Base-by-base conservation (phyloP, 2,329 filamentous ascomycete species). In the Ophiostoma tasmaniense region DNA sequence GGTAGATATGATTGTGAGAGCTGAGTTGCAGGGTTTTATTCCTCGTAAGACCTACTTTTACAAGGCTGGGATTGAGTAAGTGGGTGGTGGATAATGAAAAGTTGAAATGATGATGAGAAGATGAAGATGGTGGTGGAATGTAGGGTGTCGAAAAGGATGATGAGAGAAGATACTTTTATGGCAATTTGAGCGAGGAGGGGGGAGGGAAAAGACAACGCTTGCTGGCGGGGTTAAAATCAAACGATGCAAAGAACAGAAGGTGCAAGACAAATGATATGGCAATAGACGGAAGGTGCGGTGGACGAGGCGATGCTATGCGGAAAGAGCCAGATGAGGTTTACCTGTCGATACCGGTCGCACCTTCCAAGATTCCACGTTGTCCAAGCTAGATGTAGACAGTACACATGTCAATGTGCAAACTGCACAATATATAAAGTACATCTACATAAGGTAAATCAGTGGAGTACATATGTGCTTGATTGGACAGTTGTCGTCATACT, bases 401-500 rank as follows among this genome's bases (percentile, higher is more conserved):
- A 64, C 61, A 22, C 33, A n/a, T n/a, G n/a, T n/a, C n/a, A 7
- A 1, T 4, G 0, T 14, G 11, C 10, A 37, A 22, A 14, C 20
- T 22, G 11, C 10, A 22, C 17, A 3, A 5, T 22, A 11, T 2
- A 0, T 1, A 22, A 28, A 25, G 64, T 65, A 65, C 4, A n/a
- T 39, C 11, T 65, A 67, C 55, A 14, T 22, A 5, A 1, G 17
- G 50, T 20, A 17, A 17, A 59, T n/a, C 25, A 33, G 64, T 30
- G 42, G 64, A 30, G 30, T 35, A 62, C 13, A 30, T n/a, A 37
- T 61, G 28, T 61, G 59, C 22, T 13, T 33, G 37, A 50, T 33
- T 52, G 64, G 42, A 66, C 39, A 52, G 64, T 28, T 66, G 64
- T 66, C 64, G 64, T 50, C 39, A 66, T 66, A 37, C 25, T 45